Base-by-base conservation (phyloP, 176 grass and related monocot species). In the Zea luxurians region DNA sequence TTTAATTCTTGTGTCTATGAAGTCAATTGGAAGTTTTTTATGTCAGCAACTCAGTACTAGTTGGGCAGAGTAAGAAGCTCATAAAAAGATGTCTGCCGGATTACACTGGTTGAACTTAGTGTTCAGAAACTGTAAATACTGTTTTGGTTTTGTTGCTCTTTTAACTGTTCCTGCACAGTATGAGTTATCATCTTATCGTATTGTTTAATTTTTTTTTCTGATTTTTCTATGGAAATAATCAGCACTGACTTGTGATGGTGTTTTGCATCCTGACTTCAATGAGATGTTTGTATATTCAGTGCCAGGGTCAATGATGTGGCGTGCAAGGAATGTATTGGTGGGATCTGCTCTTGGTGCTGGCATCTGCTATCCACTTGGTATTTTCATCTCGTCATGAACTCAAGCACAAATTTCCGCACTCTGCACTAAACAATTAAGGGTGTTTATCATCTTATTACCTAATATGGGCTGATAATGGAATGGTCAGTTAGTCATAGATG, bases 311-410 rank as follows among this genome's bases (percentile, higher is more conserved):
- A 50, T 82, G 11, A 82, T 83, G 86, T 98, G 92, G 96, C 89
- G 85, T 72, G 92, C 92, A 42, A 94, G 92, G 80, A 94, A 94
- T 81, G 85, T 90, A 65, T 80, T 97, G 52, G 85, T 94, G 45
- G 89, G 89, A 83, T 92, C 92, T 73, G 85, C 79, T 81, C 83
- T 94, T 37, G 90, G 92, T 87, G 92, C 92, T 85, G 96, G 85
- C 92, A 79, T 98, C 60, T 92, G 92, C 82, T 95, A 92, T 75
- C 92, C 92, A 68, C 81, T 95, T 66, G 92, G 92, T 98, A 98
- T 41, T 55, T 66, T 61, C 73, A 71, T 75, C 55, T 71, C 66
- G 58, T 79, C 15, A 4, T 66, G 42, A 64, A 57, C 36, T 50
- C 54, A 16, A 38, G 10, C 1, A 46, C 48, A 37, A 41, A 50